phyloP scores from a whole-genome alignment of 2,329 filamentous ascomycete genomes.

The Fusarium sp. region DNA sequence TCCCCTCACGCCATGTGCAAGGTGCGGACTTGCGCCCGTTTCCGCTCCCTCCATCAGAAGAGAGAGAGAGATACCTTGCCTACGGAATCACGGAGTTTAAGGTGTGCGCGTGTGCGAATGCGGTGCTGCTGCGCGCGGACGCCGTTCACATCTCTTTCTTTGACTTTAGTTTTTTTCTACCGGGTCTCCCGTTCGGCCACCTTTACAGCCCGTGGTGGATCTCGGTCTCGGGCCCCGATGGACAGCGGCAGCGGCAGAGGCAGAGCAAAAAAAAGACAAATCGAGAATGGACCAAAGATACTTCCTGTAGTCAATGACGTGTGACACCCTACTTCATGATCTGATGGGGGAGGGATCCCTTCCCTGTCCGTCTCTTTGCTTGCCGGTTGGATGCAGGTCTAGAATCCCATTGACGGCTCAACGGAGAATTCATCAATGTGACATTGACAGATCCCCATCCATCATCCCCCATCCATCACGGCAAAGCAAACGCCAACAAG shows the following conservation, averaged over 20 bases:
- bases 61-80: neutral
- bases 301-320: constrained; percentile 28
- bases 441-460: neutral
- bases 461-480: neutral
- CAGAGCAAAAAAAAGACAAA: neutral
- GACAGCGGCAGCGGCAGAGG: neutral
- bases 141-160: constrained; percentile 14
- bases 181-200: constrained; percentile 29
- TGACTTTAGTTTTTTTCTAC: neutral
- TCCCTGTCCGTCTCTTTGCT: neutral
- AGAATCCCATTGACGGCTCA: constrained; percentile 17
- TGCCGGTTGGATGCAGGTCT: neutral
- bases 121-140: neutral
- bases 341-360: constrained; percentile 22
- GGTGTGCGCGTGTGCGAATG: constrained; percentile 1
- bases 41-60: neutral
- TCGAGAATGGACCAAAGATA: neutral
- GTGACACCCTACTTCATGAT: constrained; percentile 29
- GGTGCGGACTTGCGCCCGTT: neutral
- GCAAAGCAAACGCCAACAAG: neutral
- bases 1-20: neutral
- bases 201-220: constrained; percentile 11
- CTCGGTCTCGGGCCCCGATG: neutral
- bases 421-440: neutral
- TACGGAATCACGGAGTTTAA: constrained; percentile 2